Conservation (phyloP, 768 basidiomycete genomes). For the Naganishia friedmannii region DNA sequence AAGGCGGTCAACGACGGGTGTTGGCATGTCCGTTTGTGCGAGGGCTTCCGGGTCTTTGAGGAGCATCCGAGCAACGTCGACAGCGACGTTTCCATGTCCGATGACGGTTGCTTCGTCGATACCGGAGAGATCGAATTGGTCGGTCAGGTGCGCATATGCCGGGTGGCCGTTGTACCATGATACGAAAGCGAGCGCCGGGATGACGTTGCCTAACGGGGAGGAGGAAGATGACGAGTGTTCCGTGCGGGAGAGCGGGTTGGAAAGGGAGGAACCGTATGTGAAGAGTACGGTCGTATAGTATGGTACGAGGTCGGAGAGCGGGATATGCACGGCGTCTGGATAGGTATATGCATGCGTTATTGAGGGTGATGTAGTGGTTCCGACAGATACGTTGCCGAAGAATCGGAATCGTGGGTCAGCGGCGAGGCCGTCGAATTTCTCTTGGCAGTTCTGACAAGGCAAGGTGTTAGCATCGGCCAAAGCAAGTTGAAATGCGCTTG, state of each 20-base stretch:
- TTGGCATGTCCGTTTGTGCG: conserved; percentile 68
- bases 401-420: conserved; percentile 77
- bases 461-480: not conserved
- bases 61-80: conserved; percentile 87
- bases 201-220: conserved; percentile 54
- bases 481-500: too few species aligned
- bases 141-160: conserved; percentile 59
- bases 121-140: conserved; percentile 59
- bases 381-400: conserved; percentile 75
- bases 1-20: conserved; percentile 68
- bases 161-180: conserved; percentile 98
- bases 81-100: conserved; percentile 90
- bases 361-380: conserved; percentile 37
- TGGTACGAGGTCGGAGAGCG: conserved; percentile 62
- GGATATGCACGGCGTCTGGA: conserved; percentile 60
- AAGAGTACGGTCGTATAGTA: conserved; percentile 84
- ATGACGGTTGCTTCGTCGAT: conserved; percentile 74
- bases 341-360: conserved; percentile 52
- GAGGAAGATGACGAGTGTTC: conserved; percentile 57
- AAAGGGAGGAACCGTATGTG: conserved; percentile 75
- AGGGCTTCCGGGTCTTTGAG: conserved; percentile 60
- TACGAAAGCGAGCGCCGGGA: conserved; percentile 77
- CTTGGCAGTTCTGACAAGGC: conserved; percentile 75
- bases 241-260: conserved; percentile 59
- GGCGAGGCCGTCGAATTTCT: conserved; percentile 85